These are phyloP conservation scores for Boletus reticuloceps DNA, from an alignment of 768 basidiomycete species.

Conservation along the genomic window DNA sequence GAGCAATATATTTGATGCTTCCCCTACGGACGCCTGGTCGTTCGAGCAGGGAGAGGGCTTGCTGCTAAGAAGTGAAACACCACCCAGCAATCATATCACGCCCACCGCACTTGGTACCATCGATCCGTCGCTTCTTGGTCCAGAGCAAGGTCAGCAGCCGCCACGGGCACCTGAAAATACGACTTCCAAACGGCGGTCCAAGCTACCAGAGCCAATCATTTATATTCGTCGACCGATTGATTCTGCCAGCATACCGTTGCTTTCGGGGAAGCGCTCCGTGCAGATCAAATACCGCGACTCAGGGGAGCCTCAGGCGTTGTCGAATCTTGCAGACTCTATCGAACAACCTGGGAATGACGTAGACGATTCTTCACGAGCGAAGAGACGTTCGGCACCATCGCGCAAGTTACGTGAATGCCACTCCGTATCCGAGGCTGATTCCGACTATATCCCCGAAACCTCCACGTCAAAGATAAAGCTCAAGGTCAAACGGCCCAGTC, in stretches of 20 bases:
- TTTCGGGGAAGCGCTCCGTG: constrained; percentile 23
- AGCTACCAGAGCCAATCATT: constrained; percentile 25
- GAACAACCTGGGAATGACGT: neutral
- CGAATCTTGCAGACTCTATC: neutral
- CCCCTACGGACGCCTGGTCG: constrained; percentile 3
- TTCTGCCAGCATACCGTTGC: constrained; percentile 16
- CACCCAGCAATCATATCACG: neutral
- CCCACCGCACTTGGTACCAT: constrained; percentile 18
- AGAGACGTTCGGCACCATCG: constrained; percentile 13
- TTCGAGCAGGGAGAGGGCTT: constrained; percentile 2
- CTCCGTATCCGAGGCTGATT: constrained; percentile 8
- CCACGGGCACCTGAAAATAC: neutral
- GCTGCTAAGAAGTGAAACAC: neutral
- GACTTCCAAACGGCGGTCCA: constrained; percentile 7
- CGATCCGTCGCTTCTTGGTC: constrained; percentile 30
- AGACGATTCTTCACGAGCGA: neutral
- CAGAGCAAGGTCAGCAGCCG: constrained; percentile 1
- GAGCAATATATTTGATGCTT: neutral
- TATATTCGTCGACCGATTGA: constrained; percentile 31
- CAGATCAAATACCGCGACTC: constrained; percentile 31
- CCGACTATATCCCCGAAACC: constrained; percentile 11
- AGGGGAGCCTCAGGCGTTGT: neutral
- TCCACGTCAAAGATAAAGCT: neutral
- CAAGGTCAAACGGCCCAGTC: constrained; percentile 2
- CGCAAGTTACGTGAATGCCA: constrained; percentile 14